Percentiles rank a stretch among this genome's conserved stretches.
Evolutionary conservation across 495 filamentous ascomycete species (phyloP).

Genomic region (Penicillium canariense): DNA sequence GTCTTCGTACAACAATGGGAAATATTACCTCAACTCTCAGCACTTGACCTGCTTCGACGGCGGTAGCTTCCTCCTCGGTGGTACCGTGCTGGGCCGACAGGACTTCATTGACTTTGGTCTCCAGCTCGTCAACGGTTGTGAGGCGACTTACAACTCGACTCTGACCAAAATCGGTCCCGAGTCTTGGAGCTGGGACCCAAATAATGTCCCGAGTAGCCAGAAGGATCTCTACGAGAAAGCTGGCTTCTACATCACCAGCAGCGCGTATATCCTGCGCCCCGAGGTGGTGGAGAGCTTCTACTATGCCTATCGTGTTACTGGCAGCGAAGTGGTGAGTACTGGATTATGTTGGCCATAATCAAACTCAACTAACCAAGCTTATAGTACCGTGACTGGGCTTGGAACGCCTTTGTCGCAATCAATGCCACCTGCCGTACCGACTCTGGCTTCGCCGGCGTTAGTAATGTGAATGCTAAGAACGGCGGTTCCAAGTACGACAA

Average conservation of each 20-base stretch:
- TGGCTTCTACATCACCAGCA: conserved; percentile 72
- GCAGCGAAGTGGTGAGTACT: conserved; percentile 47
- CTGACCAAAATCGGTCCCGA: conserved; percentile 79
- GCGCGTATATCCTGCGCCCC: conserved; percentile 68
- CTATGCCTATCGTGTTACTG: conserved; percentile 80
- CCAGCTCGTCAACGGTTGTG: conserved; percentile 68
- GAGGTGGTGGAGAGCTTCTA: conserved; percentile 88
- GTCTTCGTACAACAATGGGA: conserved; percentile 57
- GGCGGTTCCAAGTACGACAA: conserved; percentile 66
- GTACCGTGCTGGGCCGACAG: conserved; percentile 59
- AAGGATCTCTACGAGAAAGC: conserved; percentile 56
- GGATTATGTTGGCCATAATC: not conserved
- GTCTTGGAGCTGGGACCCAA: conserved; percentile 66
- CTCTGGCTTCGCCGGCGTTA: conserved; percentile 64
- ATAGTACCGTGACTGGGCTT: conserved; percentile 80
- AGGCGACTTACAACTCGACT: conserved; percentile 68
- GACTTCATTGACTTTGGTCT: conserved; percentile 75
- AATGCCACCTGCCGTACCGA: conserved; percentile 60
- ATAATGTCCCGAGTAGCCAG: conserved; percentile 45
- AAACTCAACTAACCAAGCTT: conserved; percentile 13
- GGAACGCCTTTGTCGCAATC: conserved; percentile 74
- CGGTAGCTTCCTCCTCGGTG: conserved; percentile 86
- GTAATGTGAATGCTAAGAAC: conserved; percentile 59
- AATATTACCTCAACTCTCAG: conserved; percentile 50
- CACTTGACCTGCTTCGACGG: conserved; percentile 83